Conservation (phyloP, 164 flowering plant species). For the Dillenia suffruticosa region DNA sequence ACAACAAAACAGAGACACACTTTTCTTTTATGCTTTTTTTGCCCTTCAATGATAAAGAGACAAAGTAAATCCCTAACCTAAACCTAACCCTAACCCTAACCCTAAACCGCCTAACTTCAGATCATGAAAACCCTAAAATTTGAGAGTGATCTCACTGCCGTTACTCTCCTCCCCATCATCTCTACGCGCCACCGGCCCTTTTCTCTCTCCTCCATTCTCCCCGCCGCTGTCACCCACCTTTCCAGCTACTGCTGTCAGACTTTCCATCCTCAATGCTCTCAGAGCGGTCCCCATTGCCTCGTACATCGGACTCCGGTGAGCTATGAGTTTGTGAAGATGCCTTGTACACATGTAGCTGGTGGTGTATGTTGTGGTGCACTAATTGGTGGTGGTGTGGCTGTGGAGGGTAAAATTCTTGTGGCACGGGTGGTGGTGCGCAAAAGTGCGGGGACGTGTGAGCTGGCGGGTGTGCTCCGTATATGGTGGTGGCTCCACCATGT, state of each 20-base stretch:
- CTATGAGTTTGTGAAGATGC: slow-evolving; percentile 42
- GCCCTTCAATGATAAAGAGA: slow-evolving; percentile 5
- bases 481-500: slow-evolving; percentile 34
- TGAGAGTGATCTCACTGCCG: slow-evolving; percentile 83
- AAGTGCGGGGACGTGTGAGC: slow-evolving; percentile 53
- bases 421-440: slow-evolving; percentile 34
- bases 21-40: slow-evolving; percentile 26
- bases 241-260: slow-evolving; percentile 88
- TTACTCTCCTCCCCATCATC: slow-evolving; percentile 80
- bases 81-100: slow-evolving; percentile 11
- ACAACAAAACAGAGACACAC: slow-evolving; percentile 24
- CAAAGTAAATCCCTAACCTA: slow-evolving; percentile 6
- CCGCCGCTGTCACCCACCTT: slow-evolving; percentile 52
- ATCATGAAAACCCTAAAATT: slow-evolving; percentile 34
- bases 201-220: slow-evolving; percentile 45
- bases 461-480: slow-evolving; percentile 55
- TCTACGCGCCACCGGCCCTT: slow-evolving; percentile 40
- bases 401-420: slow-evolving; percentile 51
- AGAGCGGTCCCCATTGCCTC: slow-evolving; percentile 52
- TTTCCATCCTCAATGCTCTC: slow-evolving; percentile 91
- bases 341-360: slow-evolving; percentile 53
- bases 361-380: slow-evolving; percentile 34
- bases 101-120: background rate
- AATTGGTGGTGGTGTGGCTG: slow-evolving; percentile 24
- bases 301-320: slow-evolving; percentile 58